Evolutionary conservation across 208 protist genomes (phyloP).

Genomic region (Acanthamoeba castellanii): DNA sequence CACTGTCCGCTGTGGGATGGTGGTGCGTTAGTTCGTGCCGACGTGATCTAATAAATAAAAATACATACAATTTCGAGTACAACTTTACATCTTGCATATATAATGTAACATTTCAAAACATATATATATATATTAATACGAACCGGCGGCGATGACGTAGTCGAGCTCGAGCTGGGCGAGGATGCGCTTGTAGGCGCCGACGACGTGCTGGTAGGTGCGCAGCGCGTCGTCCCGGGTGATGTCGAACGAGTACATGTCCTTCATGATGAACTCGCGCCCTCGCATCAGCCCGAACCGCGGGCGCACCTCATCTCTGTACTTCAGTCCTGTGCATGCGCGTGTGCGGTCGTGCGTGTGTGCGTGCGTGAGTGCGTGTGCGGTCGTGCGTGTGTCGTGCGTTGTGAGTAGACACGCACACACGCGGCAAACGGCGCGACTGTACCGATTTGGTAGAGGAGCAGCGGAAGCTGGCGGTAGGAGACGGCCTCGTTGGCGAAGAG

Average conservation of each 20-base stretch:
- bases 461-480: constrained; percentile 73
- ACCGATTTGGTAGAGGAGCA: constrained; percentile 87
- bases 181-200: constrained; percentile 80
- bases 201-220: constrained; percentile 77
- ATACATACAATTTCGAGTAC: too few relatives aligned
- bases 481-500: constrained; percentile 54
- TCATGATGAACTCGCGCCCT: constrained; percentile 88
- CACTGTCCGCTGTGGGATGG: constrained; percentile 83
- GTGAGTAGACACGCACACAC: too few relatives aligned
- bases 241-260: constrained; percentile 90
- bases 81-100: too few relatives aligned
- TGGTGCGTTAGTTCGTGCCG: too few relatives aligned
- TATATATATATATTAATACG: too few relatives aligned
- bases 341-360: too few relatives aligned
- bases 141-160: too few relatives aligned
- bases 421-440: too few relatives aligned
- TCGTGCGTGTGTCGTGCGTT: too few relatives aligned
- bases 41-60: too few relatives aligned
- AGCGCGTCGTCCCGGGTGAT: neutral
- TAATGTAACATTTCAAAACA: too few relatives aligned
- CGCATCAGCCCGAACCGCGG: constrained; percentile 86
- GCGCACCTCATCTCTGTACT: constrained; percentile 88
- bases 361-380: too few relatives aligned
- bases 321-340: constrained; percentile 74
- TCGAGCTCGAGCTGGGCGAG: constrained; percentile 79